A percentile compares a stretch with the other conserved stretches of the same genome.
Conservation (phyloP, 768 basidiomycete genomes). For the Ramaria sp. region DNA sequence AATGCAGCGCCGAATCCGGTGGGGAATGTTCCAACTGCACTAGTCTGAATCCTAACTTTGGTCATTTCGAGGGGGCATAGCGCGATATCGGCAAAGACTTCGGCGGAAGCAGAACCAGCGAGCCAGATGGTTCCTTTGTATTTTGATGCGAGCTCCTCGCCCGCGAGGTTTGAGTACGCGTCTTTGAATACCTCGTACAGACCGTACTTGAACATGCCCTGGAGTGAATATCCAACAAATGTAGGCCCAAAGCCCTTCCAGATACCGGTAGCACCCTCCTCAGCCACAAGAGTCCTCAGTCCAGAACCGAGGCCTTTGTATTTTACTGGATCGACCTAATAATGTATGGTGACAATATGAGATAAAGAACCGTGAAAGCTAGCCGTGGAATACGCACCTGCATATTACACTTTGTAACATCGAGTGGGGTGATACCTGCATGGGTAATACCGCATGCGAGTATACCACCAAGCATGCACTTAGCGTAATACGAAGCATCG, state of each 20-base stretch:
- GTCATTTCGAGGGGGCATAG: conserved; percentile 93
- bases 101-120: conserved; percentile 86
- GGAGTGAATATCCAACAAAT: conserved; percentile 85
- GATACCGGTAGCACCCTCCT: conserved; percentile 78
- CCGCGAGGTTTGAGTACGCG: conserved; percentile 77
- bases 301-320: conserved; percentile 56
- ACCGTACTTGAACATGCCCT: conserved; percentile 98
- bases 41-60: conserved; percentile 86
- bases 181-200: conserved; percentile 98
- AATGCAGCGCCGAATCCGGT: conserved; percentile 61
- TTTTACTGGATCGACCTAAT: conserved; percentile 64
- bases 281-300: conserved; percentile 55
- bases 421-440: conserved; percentile 77
- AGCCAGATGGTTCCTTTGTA: conserved; percentile 92
- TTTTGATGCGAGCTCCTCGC: conserved; percentile 66
- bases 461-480: conserved; percentile 81
- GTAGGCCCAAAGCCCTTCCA: conserved; percentile 96
- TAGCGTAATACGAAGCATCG: conserved; percentile 65
- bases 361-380: neutral
- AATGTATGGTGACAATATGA: neutral
- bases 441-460: conserved; percentile 85
- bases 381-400: conserved; percentile 38
- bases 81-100: conserved; percentile 92
- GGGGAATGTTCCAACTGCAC: conserved; percentile 66
- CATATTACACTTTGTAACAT: conserved; percentile 90